Evolutionary conservation across 306 rosid genomes (phyloP).

Genomic region (Argentina anserina): DNA sequence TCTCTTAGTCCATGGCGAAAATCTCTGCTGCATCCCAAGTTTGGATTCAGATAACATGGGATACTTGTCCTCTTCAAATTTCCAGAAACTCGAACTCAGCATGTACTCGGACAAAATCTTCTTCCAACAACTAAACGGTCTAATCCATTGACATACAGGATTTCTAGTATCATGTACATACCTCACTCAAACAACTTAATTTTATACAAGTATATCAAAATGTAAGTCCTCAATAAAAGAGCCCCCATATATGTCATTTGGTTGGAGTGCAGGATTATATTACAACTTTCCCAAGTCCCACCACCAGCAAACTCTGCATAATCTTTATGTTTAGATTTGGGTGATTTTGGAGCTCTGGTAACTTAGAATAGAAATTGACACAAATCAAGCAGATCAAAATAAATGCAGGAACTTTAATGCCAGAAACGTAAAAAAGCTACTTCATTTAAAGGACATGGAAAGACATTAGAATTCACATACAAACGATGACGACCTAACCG

Average conservation of each 20-base stretch:
- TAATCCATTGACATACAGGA: too few species aligned
- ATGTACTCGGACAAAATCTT: too few species aligned
- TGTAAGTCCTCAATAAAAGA: not conserved
- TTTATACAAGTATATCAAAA: not conserved
- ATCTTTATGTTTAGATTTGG: not conserved
- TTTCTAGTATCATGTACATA: not conserved
- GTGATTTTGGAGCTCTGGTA: not conserved
- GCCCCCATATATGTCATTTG: not conserved
- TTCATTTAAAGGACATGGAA: too few species aligned
- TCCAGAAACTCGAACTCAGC: too few species aligned
- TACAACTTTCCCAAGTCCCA: not conserved
- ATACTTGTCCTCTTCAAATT: too few species aligned
- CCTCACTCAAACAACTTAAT: not conserved
- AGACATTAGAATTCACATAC: too few species aligned
- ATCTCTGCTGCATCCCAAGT: too few species aligned
- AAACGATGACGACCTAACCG: not conserved
- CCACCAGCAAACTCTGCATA: not conserved
- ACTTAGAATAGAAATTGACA: too few species aligned
- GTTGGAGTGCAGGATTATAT: not conserved
- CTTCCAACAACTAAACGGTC: too few species aligned
- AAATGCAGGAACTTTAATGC: not conserved
- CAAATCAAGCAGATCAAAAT: not conserved
- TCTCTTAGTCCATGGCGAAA: too few species aligned
- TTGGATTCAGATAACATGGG: too few species aligned
- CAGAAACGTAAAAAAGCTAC: not conserved